Evolutionary conservation across 148 eudicot species (phyloP).

Genomic region (Dysphania ambrosioides): DNA sequence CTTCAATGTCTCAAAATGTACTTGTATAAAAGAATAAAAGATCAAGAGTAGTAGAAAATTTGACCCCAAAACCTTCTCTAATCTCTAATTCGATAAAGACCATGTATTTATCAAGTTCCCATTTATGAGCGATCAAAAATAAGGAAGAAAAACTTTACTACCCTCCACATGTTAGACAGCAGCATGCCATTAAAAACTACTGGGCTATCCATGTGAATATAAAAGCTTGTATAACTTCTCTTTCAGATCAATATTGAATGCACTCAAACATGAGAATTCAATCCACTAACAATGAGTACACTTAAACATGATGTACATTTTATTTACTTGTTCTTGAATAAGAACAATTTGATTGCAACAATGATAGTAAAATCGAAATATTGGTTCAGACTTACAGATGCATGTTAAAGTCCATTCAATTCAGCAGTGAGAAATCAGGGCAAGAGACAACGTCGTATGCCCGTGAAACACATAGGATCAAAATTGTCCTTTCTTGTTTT

Average conservation of each 20-base stretch:
- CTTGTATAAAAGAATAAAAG: too few relatives aligned
- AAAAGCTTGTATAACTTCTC: conserved; percentile 14
- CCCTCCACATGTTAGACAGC: conserved; percentile 27
- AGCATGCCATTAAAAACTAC: conserved; percentile 15
- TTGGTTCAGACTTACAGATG: neutral
- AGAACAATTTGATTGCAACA: neutral
- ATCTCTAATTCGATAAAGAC: conserved; percentile 5
- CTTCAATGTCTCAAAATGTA: too few relatives aligned
- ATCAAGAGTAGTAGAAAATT: too few relatives aligned
- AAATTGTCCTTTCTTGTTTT: neutral
- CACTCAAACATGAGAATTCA: neutral
- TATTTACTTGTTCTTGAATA: neutral
- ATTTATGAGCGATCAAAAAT: conserved; percentile 14
- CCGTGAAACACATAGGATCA: conserved; percentile 7
- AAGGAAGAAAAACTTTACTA: conserved; percentile 14
- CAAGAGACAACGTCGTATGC: neutral
- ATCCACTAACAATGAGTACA: too few relatives aligned
- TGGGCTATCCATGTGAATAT: conserved; percentile 29
- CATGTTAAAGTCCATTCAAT: neutral
- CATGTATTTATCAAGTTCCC: conserved; percentile 3
- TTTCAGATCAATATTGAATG: conserved; percentile 14
- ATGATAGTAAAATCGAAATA: neutral
- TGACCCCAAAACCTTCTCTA: neutral
- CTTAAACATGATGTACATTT: neutral
- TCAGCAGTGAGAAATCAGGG: neutral